phyloP scores from a whole-genome alignment of 1,284 basidiomycete genomes.

The Austroboletus novae-zelandiae region DNA sequence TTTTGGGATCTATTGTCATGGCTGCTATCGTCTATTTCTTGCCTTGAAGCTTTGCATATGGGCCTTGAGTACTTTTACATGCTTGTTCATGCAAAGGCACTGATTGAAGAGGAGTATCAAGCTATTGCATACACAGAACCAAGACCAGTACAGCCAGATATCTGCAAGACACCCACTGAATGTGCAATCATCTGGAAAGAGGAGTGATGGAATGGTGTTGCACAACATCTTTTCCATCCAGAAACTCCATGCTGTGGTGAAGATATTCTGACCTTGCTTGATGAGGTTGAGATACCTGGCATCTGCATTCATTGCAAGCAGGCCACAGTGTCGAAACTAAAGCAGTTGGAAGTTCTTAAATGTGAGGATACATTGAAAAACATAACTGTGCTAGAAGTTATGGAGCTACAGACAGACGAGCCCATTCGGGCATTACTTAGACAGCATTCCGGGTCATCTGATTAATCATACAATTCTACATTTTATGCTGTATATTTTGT shows the following conservation, averaged over 20 bases:
- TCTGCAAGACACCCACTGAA: background rate
- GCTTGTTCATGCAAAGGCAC: background rate
- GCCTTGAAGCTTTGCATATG: background rate
- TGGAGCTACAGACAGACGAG: no score
- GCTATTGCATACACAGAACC: slow-evolving; percentile 5
- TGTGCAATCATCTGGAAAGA: background rate
- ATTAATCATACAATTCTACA: no score
- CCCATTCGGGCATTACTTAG: no score
- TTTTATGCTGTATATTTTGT: no score
- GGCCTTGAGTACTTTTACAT: slow-evolving; percentile 3
- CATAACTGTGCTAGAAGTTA: no score
- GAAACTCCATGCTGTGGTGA: background rate
- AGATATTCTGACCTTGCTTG: background rate
- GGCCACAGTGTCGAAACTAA: no score
- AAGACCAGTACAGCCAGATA: background rate
- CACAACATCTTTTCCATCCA: slow-evolving; percentile 2
- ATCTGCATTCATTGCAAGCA: no score
- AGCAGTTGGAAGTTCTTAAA: no score
- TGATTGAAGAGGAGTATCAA: background rate
- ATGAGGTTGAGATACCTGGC: no score
- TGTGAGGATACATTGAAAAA: no score
- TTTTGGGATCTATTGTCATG: slow-evolving; percentile 5
- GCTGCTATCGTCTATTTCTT: background rate
- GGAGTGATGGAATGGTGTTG: background rate
- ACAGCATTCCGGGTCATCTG: no score